Base-by-base conservation (phyloP, 2,329 filamentous ascomycete genomes). In the Epichloe coenophiala region DNA sequence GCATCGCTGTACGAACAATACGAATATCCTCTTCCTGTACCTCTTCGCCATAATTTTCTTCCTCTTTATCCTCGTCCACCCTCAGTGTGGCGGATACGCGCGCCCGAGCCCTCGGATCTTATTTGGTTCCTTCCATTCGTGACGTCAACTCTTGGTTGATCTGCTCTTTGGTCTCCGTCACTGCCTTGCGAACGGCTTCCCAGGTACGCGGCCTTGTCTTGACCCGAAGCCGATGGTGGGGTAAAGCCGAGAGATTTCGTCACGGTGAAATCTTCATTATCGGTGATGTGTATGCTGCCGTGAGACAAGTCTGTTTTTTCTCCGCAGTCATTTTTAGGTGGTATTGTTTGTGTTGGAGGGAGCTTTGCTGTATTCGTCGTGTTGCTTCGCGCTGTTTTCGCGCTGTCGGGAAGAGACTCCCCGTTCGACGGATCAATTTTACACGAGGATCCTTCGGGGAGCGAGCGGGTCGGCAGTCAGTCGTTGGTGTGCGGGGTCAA, bases 1-100 rank as follows among this genome's bases (percentile, higher is more conserved):
- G 11, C 37, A 21, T 47, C 23, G 37, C 11, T 13, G 23, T 41
- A 23, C 35, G 21, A 8, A 13, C 8, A 15, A 5, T 33, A 27
- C n/a, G 9, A 5, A 53, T 66, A 64, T 77, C 77, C 33, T 86
- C 83, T 41, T 86, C 83, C 47, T 83, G 81, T 12, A 82, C 78
- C 64, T 95, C 88, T 65, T 95, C 89, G 45, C 88, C 89, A 63
- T 95, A 95, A 62, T 89, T 85, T 59, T 86, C 80, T 61, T 88
- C 86, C 61, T 83, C 80, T 54, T 76, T 75, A 11, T 65, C 71
- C 53, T 83, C 78, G 53, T 80, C 74, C 9, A 71, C 60, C 52
- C 60, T 45, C 52, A 60, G 53, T 37, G 44, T 55, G 21, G 51
- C 60, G 2, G 45, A 19, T n/a, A n/a, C n/a, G n/a, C 17, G 50